Base-by-base conservation (phyloP, 2,329 filamentous ascomycete genomes). In the Reticulascus tulasneorum region DNA sequence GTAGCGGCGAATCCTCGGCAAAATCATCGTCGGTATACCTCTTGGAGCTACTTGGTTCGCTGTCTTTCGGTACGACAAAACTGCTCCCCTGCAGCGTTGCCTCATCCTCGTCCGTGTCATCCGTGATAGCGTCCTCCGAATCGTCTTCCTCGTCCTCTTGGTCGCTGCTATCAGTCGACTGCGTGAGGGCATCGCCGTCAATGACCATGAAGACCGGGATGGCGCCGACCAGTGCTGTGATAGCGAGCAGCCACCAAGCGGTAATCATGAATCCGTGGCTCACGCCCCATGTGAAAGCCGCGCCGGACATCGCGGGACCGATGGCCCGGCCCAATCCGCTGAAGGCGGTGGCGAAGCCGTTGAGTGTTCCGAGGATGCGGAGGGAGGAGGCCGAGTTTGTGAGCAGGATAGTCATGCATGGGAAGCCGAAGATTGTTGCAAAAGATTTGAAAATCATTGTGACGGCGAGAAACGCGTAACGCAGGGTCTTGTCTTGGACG, bases 361-460 rank as follows among this genome's bases (percentile, higher is more conserved):
- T 97, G 37, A 97, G 84, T 1, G 86, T 90, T 4, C 93, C 93
- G 2, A 97, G 78, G 2, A 94, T 85, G 32, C 86, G 76, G 37
- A 84, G 84, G 7, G 84, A 90, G 0, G 89, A 87, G 0, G 90
- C 86, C 12, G 88, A 84, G 59, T 97, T 94, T 41, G 88, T 86
- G 20, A 97, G 74, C 30, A 97, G 70, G 49, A 97, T 96, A 6
- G 87, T 94, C 18, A 77, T 83, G 52, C 86, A 93, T 0, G 93
- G 91, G 56, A 96, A 96, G 1, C 84, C 84, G 52, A 96, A 83
- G 46, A 94, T 93, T 40, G 82, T 79, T 24, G 75, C 77, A 36
- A 85, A 73, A 9, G 84, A 82, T 58, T 94, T 94, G 51, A 82
- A 48, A 26, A 86, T 60, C 68, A 96, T 80, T 23, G 94, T 64